Evolutionary conservation across 805 yeast species (phyloP), one percentile per base, ranked within the genome.

Genomic region (Lipomyces mesembrius): DNA sequence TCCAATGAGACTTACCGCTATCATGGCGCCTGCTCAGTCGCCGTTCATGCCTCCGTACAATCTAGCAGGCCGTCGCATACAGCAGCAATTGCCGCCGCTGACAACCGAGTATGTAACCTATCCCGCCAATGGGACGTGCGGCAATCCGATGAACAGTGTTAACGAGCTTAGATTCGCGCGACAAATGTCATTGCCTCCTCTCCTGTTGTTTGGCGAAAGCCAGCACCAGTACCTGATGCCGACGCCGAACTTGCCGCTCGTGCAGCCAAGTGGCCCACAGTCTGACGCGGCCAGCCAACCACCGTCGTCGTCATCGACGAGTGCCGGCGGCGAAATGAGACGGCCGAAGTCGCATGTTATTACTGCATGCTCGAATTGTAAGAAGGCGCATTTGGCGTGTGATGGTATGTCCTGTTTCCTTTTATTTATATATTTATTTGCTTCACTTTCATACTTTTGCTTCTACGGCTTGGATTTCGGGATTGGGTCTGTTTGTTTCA

Each of bases 321-420:
- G 49, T 34, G 32, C 51, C 14, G 27, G n/a, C n/a, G 29, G 4
- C 17, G 46, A 11, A 57, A 37, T 20, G 20, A 34, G 61, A 14
- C 61, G 61, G 9, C 56, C 61, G n/a, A 56, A 57, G 43, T 14
- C 49, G n/a, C 52, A 57, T 20, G 65, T 66, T 3, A 60, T 55
- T 14, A 59, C 69, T 3, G 69, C 69, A 9, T 66, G 69, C 35
- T 63, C 58, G 37, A 66, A 66, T 32, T 66, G 69, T 62, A 64
- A 64, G 27, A 62, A 57, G 25, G 62, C 67, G 9, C 69, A 66
- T 56, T 56, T 66, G 8, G 67, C 67, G 7, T 66, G 69, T 35
- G 65, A 66, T 51, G 60, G 69, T 66, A 57, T 54, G 69, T 63
- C 59, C 52, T 0, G 17, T 43, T 27, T 54, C 32, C 14, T 51